A percentile compares a stretch with the other conserved stretches of the same genome.
Conservation (phyloP, 2,329 filamentous ascomycete species). For the Epichloe hybrida region DNA sequence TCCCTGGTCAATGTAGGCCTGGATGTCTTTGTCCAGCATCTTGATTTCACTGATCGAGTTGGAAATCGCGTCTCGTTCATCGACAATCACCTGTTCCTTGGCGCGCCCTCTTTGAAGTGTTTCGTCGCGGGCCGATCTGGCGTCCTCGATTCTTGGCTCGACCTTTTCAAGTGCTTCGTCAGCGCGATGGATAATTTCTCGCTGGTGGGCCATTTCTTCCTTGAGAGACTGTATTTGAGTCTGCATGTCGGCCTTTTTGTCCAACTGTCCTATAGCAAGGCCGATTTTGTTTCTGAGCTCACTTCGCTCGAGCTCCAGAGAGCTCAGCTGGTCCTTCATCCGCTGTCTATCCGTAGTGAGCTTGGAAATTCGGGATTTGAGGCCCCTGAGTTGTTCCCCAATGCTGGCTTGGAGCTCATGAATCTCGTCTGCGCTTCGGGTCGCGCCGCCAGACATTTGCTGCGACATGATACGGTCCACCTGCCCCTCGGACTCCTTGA, state of each 20-base stretch:
- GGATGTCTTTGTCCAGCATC: constrained; percentile 63
- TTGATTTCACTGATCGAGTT: constrained; percentile 67
- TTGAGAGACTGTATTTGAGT: constrained; percentile 62
- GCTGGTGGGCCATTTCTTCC: constrained; percentile 52
- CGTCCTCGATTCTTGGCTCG: constrained; percentile 61
- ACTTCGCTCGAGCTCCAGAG: constrained; percentile 63
- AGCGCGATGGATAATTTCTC: constrained; percentile 52
- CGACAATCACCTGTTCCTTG: constrained; percentile 58
- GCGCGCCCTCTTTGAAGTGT: constrained; percentile 55
- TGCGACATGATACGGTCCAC: constrained; percentile 64
- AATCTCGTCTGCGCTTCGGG: constrained; percentile 69
- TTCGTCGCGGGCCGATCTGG: constrained; percentile 65
- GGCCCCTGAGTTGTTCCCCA: constrained; percentile 50
- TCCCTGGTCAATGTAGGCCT: constrained; percentile 62
- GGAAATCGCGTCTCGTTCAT: constrained; percentile 56
- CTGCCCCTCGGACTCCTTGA: constrained; percentile 56
- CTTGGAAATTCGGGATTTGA: constrained; percentile 52
- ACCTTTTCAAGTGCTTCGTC: constrained; percentile 65
- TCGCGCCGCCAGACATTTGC: constrained; percentile 52
- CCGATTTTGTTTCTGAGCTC: constrained; percentile 62
- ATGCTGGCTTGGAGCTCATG: constrained; percentile 58
- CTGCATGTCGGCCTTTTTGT: constrained; percentile 62
- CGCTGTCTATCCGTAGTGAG: constrained; percentile 59
- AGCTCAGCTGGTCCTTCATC: constrained; percentile 50
- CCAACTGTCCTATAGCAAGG: constrained; percentile 58